Base-by-base conservation (phyloP, 2,329 filamentous ascomycete species). In the Aspergillus texensis region DNA sequence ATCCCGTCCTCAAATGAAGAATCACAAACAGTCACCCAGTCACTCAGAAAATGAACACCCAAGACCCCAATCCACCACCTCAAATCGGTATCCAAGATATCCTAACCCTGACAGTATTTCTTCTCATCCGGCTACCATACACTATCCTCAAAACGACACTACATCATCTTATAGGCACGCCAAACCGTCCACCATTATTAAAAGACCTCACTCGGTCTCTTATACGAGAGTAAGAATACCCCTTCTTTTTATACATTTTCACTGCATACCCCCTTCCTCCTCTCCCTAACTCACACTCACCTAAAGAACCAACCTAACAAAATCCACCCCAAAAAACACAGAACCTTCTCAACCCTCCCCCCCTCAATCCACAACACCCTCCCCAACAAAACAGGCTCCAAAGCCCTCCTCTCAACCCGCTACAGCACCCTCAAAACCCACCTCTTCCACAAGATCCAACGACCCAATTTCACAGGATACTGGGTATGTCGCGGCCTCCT, bases 401-500 rank as follows among this genome's bases (percentile, higher is more conserved):
- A 59, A 11, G 36, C 65, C 0, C 39, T 45, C 34, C 54, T 52
- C 19, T 68, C 66, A 1, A 21, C 34, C 9, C 66, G 65, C 8
- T 67, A 68, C 59, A 45, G 55, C 12, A 65, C 62, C 24, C 53
- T 67, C 19, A n/a, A 45, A 34, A 1, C 12, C 30, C 60, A 67
- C 16, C 28, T 68, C 43, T 68, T 65, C 45, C 60, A 61, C 12
- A 36, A n/a, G 9, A 60, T 68, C 14, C 54, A 59, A 5, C 60
- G 14, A 6, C 28, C 52, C 3, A 11, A 34, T 0, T 68, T 67
- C 36, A 56, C 21, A 14, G 66, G 64, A 5, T 66, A 63, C 59
- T 68, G 64, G 64, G 46, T 68, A 30, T 65, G 60, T n/a, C 66
- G 66, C 6, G 66, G 66, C 2, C 52, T 68, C 1, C 52, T 67